Evolutionary conservation across 345 rosid species (phyloP).

Genomic region (Euphorbia tirucalli): DNA sequence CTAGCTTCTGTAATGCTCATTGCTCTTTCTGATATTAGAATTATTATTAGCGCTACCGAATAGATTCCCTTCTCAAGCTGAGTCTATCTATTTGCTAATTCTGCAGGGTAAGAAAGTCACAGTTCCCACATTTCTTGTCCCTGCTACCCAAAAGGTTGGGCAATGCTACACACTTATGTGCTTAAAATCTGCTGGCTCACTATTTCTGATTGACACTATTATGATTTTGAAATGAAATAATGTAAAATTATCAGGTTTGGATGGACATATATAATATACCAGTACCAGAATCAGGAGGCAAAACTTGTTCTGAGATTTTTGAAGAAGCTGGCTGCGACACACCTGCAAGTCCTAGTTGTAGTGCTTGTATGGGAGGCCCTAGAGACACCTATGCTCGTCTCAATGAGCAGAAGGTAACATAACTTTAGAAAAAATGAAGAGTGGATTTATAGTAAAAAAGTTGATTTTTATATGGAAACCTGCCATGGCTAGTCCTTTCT

Average conservation of each 20-base stretch:
- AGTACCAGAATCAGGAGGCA: slow-evolving; percentile 90
- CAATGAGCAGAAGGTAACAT: slow-evolving; percentile 70
- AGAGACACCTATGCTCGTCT: slow-evolving; percentile 90
- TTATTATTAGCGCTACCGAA: neutral
- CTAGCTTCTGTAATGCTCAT: slow-evolving; percentile 61
- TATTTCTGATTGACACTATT: neutral
- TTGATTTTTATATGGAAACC: neutral
- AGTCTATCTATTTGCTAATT: neutral
- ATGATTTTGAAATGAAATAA: neutral
- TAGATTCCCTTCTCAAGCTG: neutral
- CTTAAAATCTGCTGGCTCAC: neutral
- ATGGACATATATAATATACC: slow-evolving; percentile 79
- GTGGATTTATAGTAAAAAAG: no score
- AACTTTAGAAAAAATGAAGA: no score
- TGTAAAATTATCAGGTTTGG: slow-evolving; percentile 62
- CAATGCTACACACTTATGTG: slow-evolving; percentile 2
- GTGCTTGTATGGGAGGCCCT: slow-evolving; percentile 99
- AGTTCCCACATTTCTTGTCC: slow-evolving; percentile 96
- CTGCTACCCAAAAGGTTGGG: slow-evolving; percentile 91
- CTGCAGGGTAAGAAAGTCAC: slow-evolving; percentile 81
- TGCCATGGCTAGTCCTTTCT: neutral
- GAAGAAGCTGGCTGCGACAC: slow-evolving; percentile 99
- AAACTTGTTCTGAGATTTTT: slow-evolving; percentile 91
- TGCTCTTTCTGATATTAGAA: neutral
- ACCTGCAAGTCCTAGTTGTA: slow-evolving; percentile 92